A percentile compares a stretch with the other conserved stretches of the same genome.
These are phyloP conservation scores for Cladosporium oxysporum DNA, from an alignment of 2,329 filamentous ascomycete genomes.

Conservation along the genomic window DNA sequence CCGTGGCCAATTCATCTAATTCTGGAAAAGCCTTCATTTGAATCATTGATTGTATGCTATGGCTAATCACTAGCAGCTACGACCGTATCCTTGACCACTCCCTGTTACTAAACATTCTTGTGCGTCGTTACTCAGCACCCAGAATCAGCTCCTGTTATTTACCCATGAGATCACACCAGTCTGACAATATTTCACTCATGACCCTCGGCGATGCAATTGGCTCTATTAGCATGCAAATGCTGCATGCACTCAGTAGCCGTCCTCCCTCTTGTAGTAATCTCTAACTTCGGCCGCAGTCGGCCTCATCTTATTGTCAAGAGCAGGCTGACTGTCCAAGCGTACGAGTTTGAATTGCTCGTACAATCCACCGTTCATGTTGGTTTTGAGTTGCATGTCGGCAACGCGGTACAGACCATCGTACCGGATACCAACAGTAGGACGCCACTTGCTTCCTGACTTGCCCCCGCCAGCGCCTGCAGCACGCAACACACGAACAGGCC, in stretches of 20 bases:
- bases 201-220: background rate
- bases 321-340: constrained; percentile 23
- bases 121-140: background rate
- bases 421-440: constrained; percentile 23
- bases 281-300: constrained; percentile 26
- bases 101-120: too few species aligned
- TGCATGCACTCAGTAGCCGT: constrained; percentile 18
- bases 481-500: constrained; percentile 30
- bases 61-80: too few species aligned
- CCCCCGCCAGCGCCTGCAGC: constrained; percentile 20
- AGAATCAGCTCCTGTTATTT: background rate
- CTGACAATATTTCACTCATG: background rate
- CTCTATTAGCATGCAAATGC: background rate
- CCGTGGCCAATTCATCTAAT: too few species aligned
- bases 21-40: too few species aligned
- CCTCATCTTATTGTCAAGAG: constrained; percentile 18
- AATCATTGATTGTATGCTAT: too few species aligned
- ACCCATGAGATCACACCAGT: background rate
- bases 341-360: constrained; percentile 34
- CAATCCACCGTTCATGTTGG: constrained; percentile 29
- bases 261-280: constrained; percentile 26
- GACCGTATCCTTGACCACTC: too few species aligned
- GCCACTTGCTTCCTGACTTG: background rate
- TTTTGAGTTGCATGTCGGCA: constrained; percentile 12
- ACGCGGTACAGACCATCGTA: constrained; percentile 35